Base-by-base conservation (phyloP, 2,329 filamentous ascomycete genomes). In the Scytalidium lignicola region DNA sequence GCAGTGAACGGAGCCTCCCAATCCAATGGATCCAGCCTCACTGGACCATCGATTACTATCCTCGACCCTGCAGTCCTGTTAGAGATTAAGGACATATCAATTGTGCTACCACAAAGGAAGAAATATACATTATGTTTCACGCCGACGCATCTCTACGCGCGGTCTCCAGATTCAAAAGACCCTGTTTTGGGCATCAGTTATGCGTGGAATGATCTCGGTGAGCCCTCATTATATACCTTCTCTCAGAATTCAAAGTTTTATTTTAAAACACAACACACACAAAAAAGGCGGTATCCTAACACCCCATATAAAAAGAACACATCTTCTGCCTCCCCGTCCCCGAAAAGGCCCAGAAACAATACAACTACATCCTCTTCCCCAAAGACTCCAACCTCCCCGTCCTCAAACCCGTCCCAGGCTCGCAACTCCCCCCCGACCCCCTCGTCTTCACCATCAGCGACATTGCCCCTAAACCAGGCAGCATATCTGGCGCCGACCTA, bases 111-210 rank as follows among this genome's bases (percentile, higher is more conserved):
- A 0, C 80, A 83, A 67, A 73, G 83, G 54, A 87, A 86, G 67
- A 87, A 86, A 65, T 81, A 81, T 56, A 79, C 82, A 55, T 64
- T 86, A 8, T 82, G 79, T 64, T 78, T 86, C 53, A 86, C 82
- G 2, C 67, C 73, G 5, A 72, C 74, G 51, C 78, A 79, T 54
- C 59, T 85, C 28, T 85, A 83, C 54, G 80, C 80, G 13, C 72
- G 76, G 29, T 68, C 70, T 1, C 69, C 78, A 0, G 74, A 74
- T 41, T 76, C 77, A 1, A 73, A 72, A 2, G 68, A 70, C 20
- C 78, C 79, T 0, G 70, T 78, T 15, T 67, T 74, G 17, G 75
- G 74, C 42, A 76, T 80, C 43, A 72, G 75, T 13, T 82, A 82
- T 56, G 70, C 76, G 0, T 85, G 81, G 80, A 73, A 69, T 47